phyloP scores from a whole-genome alignment of 2,329 filamentous ascomycete species.

The Zymoseptoria tritici region DNA sequence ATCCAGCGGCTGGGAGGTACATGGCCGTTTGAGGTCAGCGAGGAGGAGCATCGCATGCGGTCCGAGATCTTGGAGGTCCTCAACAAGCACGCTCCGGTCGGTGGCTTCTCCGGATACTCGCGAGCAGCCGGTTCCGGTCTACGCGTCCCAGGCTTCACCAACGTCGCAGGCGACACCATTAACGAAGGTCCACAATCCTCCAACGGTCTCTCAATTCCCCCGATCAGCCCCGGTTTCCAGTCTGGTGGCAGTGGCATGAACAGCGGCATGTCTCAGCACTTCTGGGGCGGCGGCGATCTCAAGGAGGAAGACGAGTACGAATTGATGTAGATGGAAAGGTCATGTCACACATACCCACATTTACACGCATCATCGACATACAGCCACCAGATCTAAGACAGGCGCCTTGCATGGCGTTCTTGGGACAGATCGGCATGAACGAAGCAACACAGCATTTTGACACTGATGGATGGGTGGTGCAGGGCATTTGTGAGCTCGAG shows the following conservation, averaged over 20 bases:
- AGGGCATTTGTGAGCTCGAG: background rate
- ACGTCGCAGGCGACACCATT: slow-evolving; percentile 74
- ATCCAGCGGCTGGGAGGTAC: slow-evolving; percentile 65
- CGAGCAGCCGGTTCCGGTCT: slow-evolving; percentile 76
- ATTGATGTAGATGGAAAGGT: background rate
- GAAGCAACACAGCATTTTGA: background rate
- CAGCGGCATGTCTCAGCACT: slow-evolving; percentile 38
- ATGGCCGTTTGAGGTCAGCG: slow-evolving; percentile 74
- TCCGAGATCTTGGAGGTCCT: slow-evolving; percentile 84
- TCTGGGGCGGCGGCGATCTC: slow-evolving; percentile 50
- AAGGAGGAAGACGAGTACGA: slow-evolving; percentile 91
- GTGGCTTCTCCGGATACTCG: slow-evolving; percentile 62
- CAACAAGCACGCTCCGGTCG: slow-evolving; percentile 65
- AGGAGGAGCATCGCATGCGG: slow-evolving; percentile 94
- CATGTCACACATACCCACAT: background rate
- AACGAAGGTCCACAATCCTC: slow-evolving; percentile 48
- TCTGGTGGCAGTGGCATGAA: slow-evolving; percentile 61
- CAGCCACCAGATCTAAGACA: slow-evolving; percentile 4
- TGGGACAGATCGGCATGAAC: background rate
- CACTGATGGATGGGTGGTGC: background rate
- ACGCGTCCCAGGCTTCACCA: slow-evolving; percentile 87
- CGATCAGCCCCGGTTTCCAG: slow-evolving; percentile 46
- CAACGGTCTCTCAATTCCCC: slow-evolving; percentile 21
- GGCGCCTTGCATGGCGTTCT: background rate
- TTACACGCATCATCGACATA: slow-evolving; percentile 4